Evolutionary conservation across 2,329 filamentous ascomycete species (phyloP).

Genomic region (Botrytis medusae): DNA sequence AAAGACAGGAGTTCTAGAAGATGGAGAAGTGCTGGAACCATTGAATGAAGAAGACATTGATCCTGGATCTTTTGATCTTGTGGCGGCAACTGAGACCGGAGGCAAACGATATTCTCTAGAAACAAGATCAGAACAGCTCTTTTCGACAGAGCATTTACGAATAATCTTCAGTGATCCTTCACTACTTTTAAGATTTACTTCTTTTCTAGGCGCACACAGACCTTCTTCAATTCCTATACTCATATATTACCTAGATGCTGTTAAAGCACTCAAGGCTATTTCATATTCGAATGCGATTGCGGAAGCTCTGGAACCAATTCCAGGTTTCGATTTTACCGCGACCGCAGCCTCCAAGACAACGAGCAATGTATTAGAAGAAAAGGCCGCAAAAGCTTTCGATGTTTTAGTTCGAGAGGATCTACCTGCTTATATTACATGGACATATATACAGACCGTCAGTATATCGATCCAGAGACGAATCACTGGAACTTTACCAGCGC

Average conservation of each 20-base stretch:
- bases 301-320: conserved; percentile 57
- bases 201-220: conserved; percentile 60
- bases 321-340: conserved; percentile 55
- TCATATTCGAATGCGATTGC: conserved; percentile 69
- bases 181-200: conserved; percentile 64
- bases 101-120: conserved; percentile 56
- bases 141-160: conserved; percentile 64
- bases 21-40: conserved; percentile 52
- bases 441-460: conserved; percentile 69
- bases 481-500: conserved; percentile 62
- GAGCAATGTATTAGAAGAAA: conserved; percentile 60
- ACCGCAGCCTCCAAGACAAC: conserved; percentile 51
- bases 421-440: conserved; percentile 69
- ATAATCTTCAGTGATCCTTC: conserved; percentile 64
- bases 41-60: conserved; percentile 49
- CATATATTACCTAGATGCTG: conserved; percentile 69
- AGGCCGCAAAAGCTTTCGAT: conserved; percentile 64
- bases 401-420: conserved; percentile 65
- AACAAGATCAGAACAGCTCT: conserved; percentile 61
- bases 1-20: conserved; percentile 38
- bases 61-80: conserved; percentile 53
- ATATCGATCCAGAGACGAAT: conserved; percentile 66
- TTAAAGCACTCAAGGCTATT: conserved; percentile 70
- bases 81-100: conserved; percentile 45
- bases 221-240: conserved; percentile 64